Base-by-base conservation (phyloP, 345 rosid species). In the Crucihimalaya himalaica region DNA sequence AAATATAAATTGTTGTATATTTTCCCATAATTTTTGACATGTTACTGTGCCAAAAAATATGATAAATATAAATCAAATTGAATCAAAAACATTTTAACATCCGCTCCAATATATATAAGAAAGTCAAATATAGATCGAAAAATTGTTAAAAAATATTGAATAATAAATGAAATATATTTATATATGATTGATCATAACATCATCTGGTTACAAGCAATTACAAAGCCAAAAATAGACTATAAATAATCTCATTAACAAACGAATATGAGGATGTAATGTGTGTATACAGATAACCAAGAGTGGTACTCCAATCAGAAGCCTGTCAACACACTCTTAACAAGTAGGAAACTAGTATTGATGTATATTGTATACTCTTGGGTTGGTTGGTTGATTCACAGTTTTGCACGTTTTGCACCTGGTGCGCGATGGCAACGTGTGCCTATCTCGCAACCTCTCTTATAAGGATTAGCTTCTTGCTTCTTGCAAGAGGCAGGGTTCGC, bases 391-490 rank as follows among this genome's bases (percentile, higher is more conserved):
- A 56, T 27, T 28, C 13, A 28, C 14, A 2, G 19, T 28, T 31
- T 29, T 45, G 0, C 40, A 3, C 2, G 19, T 28, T 31, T 29
- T 45, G 0, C 40, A 3, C 2, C 18, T 13, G 11, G 8, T 2
- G 0, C 8, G 7, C 27, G 10, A 1, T 11, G 9, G 15, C 72
- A 68, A 53, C 40, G 63, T 11, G 18, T 0, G 15, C 0, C 0
- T 0, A 0, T 0, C 8, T 39, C 68, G 28, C 78, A 74, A 37
- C 78, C 78, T 74, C 28, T 66, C 0, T 0, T 3, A 60, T 74
- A 74, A 58, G 53, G 78, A 21, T 74, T 74, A 0, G n/a, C 73
- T 40, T 6, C 37, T 21, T 20, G 8, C 39, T 21, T 20, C 55
- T 29, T 75, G 62, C 78, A 75, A 0, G 78, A 0, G 0, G 0